Percentiles rank a stretch among this genome's conserved stretches.
These are phyloP conservation scores for Fomitiporia mediterranea DNA, from an alignment of 1,284 basidiomycete genomes.

Conservation along the genomic window DNA sequence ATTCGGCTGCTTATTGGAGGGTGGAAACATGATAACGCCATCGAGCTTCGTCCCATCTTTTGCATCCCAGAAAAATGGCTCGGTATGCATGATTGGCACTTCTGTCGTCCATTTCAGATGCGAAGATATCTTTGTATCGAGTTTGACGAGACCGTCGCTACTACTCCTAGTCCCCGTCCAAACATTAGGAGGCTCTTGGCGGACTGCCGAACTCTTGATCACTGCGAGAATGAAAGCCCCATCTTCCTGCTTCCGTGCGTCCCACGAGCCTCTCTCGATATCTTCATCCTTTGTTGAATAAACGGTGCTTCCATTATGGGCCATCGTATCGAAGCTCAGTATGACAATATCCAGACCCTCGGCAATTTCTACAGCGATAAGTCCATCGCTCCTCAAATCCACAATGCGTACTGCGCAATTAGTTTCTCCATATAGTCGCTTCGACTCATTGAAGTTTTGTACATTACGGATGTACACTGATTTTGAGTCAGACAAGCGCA, in stretches of 20 bases:
- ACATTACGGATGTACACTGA: slow-evolving; percentile 8
- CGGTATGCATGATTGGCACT: background rate
- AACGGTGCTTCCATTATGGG: background rate
- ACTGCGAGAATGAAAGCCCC: slow-evolving; percentile 17
- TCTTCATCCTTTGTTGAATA: slow-evolving; percentile 5
- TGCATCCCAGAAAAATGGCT: slow-evolving; percentile 17
- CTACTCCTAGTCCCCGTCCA: slow-evolving; percentile 18
- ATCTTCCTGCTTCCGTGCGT: slow-evolving; percentile 16
- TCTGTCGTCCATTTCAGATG: slow-evolving; percentile 20
- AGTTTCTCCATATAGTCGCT: slow-evolving; percentile 17
- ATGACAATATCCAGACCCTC: slow-evolving; percentile 19
- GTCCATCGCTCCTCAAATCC: slow-evolving; percentile 16
- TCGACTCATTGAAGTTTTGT: background rate
- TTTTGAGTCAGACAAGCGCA: slow-evolving; percentile 9
- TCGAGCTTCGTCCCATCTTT: slow-evolving; percentile 20
- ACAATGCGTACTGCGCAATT: slow-evolving; percentile 16
- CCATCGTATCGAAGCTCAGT: slow-evolving; percentile 10
- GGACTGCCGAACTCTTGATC: slow-evolving; percentile 19
- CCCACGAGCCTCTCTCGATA: slow-evolving; percentile 7
- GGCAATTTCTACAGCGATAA: slow-evolving; percentile 20
- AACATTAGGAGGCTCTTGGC: slow-evolving; percentile 19
- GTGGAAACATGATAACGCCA: slow-evolving; percentile 19
- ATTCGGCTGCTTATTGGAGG: background rate
- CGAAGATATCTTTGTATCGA: slow-evolving; percentile 21
- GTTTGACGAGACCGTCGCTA: background rate